Evolutionary conservation across 441 rosid genomes (phyloP).

Genomic region (Populus trichocarpa): DNA sequence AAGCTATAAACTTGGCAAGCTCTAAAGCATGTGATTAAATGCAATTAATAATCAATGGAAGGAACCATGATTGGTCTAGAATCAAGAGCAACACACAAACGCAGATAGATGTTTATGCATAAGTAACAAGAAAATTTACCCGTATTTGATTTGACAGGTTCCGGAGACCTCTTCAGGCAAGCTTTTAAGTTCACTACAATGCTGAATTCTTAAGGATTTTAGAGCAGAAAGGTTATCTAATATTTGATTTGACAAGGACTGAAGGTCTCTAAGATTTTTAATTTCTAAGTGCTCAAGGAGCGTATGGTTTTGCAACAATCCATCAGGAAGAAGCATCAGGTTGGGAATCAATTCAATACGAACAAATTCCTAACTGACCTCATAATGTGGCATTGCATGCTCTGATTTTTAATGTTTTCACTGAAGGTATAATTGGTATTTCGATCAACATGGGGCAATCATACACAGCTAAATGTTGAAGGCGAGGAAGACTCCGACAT

Average conservation of each 20-base stretch:
- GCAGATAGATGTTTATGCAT: too few relatives aligned
- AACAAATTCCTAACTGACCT: too few relatives aligned
- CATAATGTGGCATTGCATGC: too few relatives aligned
- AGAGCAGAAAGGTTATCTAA: background rate
- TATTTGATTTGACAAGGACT: background rate
- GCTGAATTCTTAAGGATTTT: background rate
- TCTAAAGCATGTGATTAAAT: too few relatives aligned
- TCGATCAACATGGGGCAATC: conserved; percentile 10
- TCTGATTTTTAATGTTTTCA: too few relatives aligned
- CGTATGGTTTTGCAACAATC: background rate
- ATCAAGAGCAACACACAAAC: too few relatives aligned
- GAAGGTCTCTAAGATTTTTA: background rate
- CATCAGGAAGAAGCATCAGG: too few relatives aligned
- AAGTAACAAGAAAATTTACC: too few relatives aligned
- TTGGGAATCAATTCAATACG: too few relatives aligned
- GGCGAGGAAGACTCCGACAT: conserved; percentile 4
- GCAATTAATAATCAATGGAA: too few relatives aligned
- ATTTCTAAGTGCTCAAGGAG: conserved; percentile 3
- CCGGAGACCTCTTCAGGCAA: conserved; percentile 16
- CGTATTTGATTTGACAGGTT: background rate
- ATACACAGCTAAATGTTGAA: background rate
- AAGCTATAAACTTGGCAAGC: too few relatives aligned
- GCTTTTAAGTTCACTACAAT: background rate
- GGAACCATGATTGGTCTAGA: too few relatives aligned
- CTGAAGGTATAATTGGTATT: background rate